Evolutionary conservation across 2,329 filamentous ascomycete species (phyloP).

Genomic region (Geoglossum cookeanum): DNA sequence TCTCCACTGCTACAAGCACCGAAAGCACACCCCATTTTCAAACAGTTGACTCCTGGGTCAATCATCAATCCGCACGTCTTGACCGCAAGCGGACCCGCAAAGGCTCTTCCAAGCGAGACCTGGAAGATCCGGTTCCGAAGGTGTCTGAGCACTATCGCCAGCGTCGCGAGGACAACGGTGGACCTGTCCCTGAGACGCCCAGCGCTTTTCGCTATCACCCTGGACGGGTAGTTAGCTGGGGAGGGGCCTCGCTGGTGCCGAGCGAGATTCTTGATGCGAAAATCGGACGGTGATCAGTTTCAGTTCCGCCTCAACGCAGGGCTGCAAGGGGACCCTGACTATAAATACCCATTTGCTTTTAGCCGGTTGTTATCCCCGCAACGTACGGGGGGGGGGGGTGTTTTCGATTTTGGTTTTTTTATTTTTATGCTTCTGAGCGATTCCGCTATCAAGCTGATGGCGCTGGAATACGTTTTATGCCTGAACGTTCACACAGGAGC

Average conservation of each 20-base stretch:
- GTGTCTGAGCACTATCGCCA: neutral
- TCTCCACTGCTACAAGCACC: conserved; percentile 23
- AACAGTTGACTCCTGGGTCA: conserved; percentile 43
- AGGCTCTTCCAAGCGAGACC: too few relatives aligned
- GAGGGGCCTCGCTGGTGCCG: neutral
- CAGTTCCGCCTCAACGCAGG: too few relatives aligned
- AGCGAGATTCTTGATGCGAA: neutral
- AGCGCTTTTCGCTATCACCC: neutral
- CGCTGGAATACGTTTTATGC: too few relatives aligned
- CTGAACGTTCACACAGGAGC: too few relatives aligned
- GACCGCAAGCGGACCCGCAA: conserved; percentile 22
- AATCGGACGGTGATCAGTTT: neutral
- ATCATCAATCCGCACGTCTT: conserved; percentile 39
- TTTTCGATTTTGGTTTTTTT: too few relatives aligned
- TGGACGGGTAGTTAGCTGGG: neutral
- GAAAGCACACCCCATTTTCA: conserved; percentile 37
- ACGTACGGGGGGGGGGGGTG: too few relatives aligned
- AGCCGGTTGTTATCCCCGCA: too few relatives aligned
- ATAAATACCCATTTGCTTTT: too few relatives aligned
- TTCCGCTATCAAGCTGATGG: too few relatives aligned
- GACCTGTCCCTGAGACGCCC: neutral
- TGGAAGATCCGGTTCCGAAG: neutral
- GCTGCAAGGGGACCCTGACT: too few relatives aligned
- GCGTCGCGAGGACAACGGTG: neutral
- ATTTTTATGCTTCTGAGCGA: too few relatives aligned